These are phyloP conservation scores for Termitomyces eurrhizus DNA, from an alignment of 768 basidiomycete species.

Conservation along the genomic window DNA sequence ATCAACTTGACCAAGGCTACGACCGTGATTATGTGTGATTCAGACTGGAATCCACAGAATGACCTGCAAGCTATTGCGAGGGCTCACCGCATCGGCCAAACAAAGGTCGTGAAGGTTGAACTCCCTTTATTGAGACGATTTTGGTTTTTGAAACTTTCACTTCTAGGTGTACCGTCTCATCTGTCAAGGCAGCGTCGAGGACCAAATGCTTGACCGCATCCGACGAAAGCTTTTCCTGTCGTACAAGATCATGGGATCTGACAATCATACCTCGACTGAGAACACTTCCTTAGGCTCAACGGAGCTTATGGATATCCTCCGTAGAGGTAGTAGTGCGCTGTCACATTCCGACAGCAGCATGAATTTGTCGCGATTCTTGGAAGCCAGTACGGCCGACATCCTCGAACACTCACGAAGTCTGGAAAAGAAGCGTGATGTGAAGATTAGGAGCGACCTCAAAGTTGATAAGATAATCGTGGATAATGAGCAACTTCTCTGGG, in stretches of 20 bases:
- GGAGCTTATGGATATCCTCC: slow-evolving; percentile 54
- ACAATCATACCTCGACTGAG: slow-evolving; percentile 19
- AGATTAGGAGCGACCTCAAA: slow-evolving; percentile 39
- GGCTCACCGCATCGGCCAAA: slow-evolving; percentile 80
- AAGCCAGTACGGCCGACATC: slow-evolving; percentile 40
- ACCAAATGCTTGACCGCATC: slow-evolving; percentile 70
- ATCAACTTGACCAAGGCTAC: slow-evolving; percentile 84
- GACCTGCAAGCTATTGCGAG: slow-evolving; percentile 85
- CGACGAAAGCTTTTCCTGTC: slow-evolving; percentile 69
- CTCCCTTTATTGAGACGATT: neutral
- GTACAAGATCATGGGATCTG: slow-evolving; percentile 54
- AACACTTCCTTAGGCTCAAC: slow-evolving; percentile 30
- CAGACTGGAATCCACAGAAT: slow-evolving; percentile 69
- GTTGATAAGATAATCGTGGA: slow-evolving; percentile 10
- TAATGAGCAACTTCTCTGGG: slow-evolving; percentile 25
- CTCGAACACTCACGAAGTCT: slow-evolving; percentile 40
- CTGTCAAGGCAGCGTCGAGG: slow-evolving; percentile 67
- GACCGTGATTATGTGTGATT: slow-evolving; percentile 78
- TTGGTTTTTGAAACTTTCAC: neutral
- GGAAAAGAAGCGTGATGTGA: slow-evolving; percentile 39
- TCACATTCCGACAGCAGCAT: slow-evolving; percentile 31
- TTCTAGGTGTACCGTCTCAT: slow-evolving; percentile 65
- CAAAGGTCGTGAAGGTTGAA: slow-evolving; percentile 58
- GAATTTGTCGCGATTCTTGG: slow-evolving; percentile 40
- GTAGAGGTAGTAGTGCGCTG: slow-evolving; percentile 55